Conservation (phyloP, 2,329 filamentous ascomycete genomes). For the Botrytis deweyae region DNA sequence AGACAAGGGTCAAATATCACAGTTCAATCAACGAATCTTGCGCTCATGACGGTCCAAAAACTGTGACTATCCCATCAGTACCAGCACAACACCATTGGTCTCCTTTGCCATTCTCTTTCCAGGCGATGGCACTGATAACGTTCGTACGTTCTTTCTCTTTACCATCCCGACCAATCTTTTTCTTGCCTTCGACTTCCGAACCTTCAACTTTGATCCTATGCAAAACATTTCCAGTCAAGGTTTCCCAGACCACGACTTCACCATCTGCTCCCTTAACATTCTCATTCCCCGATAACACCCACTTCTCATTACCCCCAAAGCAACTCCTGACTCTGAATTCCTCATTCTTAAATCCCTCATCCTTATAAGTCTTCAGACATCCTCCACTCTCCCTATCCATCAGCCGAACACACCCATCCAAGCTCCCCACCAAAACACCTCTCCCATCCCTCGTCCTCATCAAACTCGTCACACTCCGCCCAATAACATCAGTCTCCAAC, state of each 20-base stretch:
- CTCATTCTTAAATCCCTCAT: conserved; percentile 46
- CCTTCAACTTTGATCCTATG: conserved; percentile 56
- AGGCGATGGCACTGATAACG: conserved; percentile 61
- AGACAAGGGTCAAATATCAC: not conserved
- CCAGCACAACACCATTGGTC: conserved; percentile 65
- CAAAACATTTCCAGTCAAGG: conserved; percentile 68
- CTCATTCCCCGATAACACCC: conserved; percentile 81
- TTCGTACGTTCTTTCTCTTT: conserved; percentile 59
- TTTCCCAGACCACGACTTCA: conserved; percentile 73
- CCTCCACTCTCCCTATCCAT: conserved; percentile 77
- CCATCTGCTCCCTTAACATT: conserved; percentile 32
- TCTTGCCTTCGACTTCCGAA: conserved; percentile 42
- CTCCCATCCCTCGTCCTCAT: conserved; percentile 69
- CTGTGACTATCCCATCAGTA: conserved; percentile 64
- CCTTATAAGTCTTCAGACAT: conserved; percentile 69
- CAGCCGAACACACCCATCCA: conserved; percentile 76
- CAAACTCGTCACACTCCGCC: conserved; percentile 73
- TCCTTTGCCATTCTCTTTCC: conserved; percentile 61
- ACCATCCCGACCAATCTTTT: conserved; percentile 57
- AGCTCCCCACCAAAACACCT: conserved; percentile 68
- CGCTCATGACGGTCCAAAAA: conserved; percentile 48
- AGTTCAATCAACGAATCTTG: not conserved
- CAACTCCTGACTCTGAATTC: conserved; percentile 41
- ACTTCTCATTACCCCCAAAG: conserved; percentile 72
- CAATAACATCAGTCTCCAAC: conserved; percentile 68